Percentiles rank a stretch among this genome's conserved stretches.
These are phyloP conservation scores for Starmerella geochares DNA, from an alignment of 805 yeast genomes.

Conservation along the genomic window DNA sequence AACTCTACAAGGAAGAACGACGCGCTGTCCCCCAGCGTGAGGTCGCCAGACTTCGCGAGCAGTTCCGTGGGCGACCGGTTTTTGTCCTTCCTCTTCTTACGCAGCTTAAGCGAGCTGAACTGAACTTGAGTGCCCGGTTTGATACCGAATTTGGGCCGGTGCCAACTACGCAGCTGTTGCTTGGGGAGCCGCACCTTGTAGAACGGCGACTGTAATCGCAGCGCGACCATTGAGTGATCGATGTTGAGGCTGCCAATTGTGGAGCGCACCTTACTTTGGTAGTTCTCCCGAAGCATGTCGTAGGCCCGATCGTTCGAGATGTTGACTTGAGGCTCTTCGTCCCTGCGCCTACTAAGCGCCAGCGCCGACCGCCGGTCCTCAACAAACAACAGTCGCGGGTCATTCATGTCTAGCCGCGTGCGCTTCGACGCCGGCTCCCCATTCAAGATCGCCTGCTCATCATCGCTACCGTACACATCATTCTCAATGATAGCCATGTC, in stretches of 20 bases:
- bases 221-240: conserved; percentile 85
- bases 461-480: conserved; percentile 31
- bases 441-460: conserved; percentile 61
- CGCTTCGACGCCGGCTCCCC: conserved; percentile 37
- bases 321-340: conserved; percentile 50
- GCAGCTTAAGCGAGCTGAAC: conserved; percentile 60
- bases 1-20: conserved; percentile 73
- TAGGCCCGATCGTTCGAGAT: conserved; percentile 84
- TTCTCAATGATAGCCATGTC: conserved; percentile 26
- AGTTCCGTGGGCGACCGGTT: conserved; percentile 72
- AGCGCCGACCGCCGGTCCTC: conserved; percentile 32
- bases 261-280: conserved; percentile 83
- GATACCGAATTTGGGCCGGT: conserved; percentile 63
- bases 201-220: conserved; percentile 78
- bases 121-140: conserved; percentile 69
- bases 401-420: conserved; percentile 68
- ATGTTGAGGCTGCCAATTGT: conserved; percentile 83
- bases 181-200: conserved; percentile 68
- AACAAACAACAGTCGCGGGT: conserved; percentile 64
- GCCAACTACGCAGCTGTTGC: conserved; percentile 63
- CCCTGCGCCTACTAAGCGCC: conserved; percentile 8
- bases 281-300: conserved; percentile 69
- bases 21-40: conserved; percentile 76
- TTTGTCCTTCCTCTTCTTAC: conserved; percentile 83
- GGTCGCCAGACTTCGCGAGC: conserved; percentile 58